These are phyloP conservation scores for Pythium rishiriense DNA, from an alignment of 352 stramenopile species.

Conservation along the genomic window DNA sequence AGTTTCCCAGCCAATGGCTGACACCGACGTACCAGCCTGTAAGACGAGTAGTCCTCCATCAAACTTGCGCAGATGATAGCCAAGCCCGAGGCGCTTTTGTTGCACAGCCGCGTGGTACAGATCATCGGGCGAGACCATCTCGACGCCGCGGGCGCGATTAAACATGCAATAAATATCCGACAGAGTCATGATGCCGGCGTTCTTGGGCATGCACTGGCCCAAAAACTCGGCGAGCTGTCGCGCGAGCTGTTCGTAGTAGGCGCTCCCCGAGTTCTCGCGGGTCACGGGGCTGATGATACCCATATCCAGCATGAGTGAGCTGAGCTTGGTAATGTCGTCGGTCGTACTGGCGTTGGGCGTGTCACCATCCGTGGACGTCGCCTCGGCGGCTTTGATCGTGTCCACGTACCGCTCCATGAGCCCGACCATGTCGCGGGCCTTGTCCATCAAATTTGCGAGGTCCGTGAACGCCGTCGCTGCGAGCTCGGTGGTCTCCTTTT, in stretches of 20 bases:
- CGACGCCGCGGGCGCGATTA: slow-evolving; percentile 96
- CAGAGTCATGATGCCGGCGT: slow-evolving; percentile 97
- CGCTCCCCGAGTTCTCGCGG: slow-evolving; percentile 83
- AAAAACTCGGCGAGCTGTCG: slow-evolving; percentile 90
- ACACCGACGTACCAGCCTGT: slow-evolving; percentile 65
- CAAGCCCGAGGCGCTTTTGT: slow-evolving; percentile 85
- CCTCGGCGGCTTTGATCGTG: slow-evolving; percentile 59
- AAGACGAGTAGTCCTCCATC: slow-evolving; percentile 92
- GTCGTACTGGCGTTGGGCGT: not conserved
- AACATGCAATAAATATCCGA: slow-evolving; percentile 99
- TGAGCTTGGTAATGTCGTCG: slow-evolving; percentile 79
- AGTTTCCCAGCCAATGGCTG: not conserved
- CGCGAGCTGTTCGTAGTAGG: slow-evolving; percentile 91
- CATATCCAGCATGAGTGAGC: slow-evolving; percentile 91
- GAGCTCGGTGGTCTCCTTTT: slow-evolving; percentile 81
- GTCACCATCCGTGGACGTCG: slow-evolving; percentile 19
- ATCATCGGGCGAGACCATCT: slow-evolving; percentile 97
- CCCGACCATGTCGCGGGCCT: slow-evolving; percentile 87
- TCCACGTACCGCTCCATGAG: slow-evolving; percentile 92
- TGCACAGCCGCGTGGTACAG: slow-evolving; percentile 89
- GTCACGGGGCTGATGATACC: slow-evolving; percentile 93
- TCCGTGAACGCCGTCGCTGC: slow-evolving; percentile 87
- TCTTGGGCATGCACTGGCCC: slow-evolving; percentile 71
- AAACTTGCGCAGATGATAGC: slow-evolving; percentile 94
- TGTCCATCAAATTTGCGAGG: slow-evolving; percentile 89